Evolutionary conservation across 352 stramenopile genomes (phyloP).

Genomic region (Elongisporangium prolatum): DNA sequence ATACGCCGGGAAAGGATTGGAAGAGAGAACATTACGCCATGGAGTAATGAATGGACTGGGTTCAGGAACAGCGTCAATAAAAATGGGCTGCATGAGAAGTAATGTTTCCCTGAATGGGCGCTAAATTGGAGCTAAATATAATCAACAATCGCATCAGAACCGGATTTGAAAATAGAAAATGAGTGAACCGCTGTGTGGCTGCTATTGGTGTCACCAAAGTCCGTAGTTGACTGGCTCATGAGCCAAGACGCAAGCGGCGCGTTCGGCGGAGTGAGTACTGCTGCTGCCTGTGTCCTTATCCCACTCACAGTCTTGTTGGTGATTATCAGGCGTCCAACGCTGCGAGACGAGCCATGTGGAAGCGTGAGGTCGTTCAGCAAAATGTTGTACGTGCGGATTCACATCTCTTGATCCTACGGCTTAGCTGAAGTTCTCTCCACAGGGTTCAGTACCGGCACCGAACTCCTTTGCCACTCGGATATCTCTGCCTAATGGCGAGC

Average conservation of each 20-base stretch:
- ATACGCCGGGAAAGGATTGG: neutral
- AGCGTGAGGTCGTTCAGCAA: conserved; percentile 40
- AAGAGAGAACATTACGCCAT: neutral
- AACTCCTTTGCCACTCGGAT: conserved; percentile 23
- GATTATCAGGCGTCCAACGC: conserved; percentile 36
- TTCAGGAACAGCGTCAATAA: neutral
- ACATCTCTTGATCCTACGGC: neutral
- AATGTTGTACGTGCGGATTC: conserved; percentile 5
- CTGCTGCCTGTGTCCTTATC: neutral
- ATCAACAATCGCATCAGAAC: neutral
- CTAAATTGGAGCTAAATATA: neutral
- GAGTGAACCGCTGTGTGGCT: neutral
- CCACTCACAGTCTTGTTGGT: neutral
- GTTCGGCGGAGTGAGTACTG: conserved; percentile 28
- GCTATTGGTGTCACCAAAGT: too few species aligned
- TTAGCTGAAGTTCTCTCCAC: neutral
- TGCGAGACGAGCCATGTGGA: conserved; percentile 63
- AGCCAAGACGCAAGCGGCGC: conserved; percentile 13
- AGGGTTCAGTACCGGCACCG: neutral
- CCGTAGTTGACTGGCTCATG: neutral
- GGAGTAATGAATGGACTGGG: neutral
- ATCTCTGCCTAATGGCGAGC: conserved; percentile 54
- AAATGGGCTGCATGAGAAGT: neutral
- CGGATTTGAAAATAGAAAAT: neutral
- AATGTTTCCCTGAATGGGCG: neutral